Evolutionary conservation across 306 rosid genomes (phyloP).

Genomic region (Oemleria cerasiformis): DNA sequence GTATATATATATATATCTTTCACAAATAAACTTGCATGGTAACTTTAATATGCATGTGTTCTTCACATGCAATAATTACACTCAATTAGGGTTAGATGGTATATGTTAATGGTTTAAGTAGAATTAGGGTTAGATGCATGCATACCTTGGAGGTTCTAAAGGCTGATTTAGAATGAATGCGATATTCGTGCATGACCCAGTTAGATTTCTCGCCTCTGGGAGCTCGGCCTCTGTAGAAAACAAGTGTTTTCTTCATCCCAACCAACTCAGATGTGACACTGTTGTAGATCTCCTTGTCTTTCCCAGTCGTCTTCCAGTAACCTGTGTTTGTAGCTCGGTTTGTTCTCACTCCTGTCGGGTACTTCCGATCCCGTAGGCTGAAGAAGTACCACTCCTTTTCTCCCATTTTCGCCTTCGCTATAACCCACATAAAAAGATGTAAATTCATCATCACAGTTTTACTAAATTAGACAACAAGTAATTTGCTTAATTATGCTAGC

Average conservation of each 20-base stretch:
- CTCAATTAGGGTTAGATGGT: not conserved
- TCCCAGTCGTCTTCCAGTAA: conserved; percentile 95
- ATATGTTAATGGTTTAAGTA: not conserved
- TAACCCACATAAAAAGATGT: not conserved
- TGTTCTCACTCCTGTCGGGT: conserved; percentile 90
- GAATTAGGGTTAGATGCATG: too few species aligned
- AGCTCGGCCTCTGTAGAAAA: conserved; percentile 93
- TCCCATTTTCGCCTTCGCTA: conserved; percentile 96
- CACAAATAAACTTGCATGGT: not conserved
- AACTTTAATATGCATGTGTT: too few species aligned
- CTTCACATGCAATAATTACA: too few species aligned
- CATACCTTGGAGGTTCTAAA: conserved; percentile 58
- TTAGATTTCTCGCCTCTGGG: conserved; percentile 90
- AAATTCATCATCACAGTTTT: not conserved
- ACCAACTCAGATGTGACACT: conserved; percentile 57
- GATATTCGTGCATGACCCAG: conserved; percentile 98
- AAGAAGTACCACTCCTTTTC: conserved; percentile 94
- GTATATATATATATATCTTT: not conserved
- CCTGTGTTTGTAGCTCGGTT: conserved; percentile 89
- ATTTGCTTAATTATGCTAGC: not conserved
- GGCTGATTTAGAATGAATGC: conserved; percentile 64
- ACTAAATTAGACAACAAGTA: not conserved
- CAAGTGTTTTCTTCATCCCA: conserved; percentile 94
- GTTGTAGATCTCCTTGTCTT: conserved; percentile 79
- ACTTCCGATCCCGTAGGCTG: conserved; percentile 84